Evolutionary conservation across 2,329 filamentous ascomycete species (phyloP).

Genomic region (Trichocomaceae sp.): DNA sequence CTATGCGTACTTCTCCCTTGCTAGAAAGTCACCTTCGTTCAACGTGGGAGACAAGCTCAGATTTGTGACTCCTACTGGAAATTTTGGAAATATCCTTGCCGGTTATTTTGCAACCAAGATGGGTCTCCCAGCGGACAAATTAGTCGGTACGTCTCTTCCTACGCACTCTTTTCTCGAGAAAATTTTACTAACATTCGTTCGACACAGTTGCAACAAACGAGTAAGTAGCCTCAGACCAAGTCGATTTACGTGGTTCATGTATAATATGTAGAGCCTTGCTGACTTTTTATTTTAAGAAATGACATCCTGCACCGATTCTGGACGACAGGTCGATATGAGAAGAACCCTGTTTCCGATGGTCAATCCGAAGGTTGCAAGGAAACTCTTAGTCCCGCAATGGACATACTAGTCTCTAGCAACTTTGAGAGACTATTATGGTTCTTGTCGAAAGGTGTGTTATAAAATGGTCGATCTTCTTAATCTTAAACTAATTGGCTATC

Average conservation of each 20-base stretch:
- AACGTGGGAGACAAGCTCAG: conserved; percentile 56
- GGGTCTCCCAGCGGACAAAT: conserved; percentile 80
- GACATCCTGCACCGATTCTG: conserved; percentile 95
- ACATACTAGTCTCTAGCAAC: conserved; percentile 92
- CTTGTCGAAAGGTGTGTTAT: conserved; percentile 37
- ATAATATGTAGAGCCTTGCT: neutral
- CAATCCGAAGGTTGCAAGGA: conserved; percentile 51
- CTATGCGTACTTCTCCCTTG: conserved; percentile 81
- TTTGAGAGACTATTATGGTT: conserved; percentile 96
- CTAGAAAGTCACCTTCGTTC: conserved; percentile 48
- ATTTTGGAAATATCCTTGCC: conserved; percentile 86
- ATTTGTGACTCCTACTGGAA: conserved; percentile 88
- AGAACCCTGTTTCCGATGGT: conserved; percentile 56
- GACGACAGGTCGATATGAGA: conserved; percentile 83
- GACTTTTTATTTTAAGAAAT: conserved; percentile 44
- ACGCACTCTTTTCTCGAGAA: neutral
- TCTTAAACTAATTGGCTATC: neutral
- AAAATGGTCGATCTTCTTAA: neutral
- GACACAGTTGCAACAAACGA: conserved; percentile 91
- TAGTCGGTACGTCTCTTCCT: conserved; percentile 32
- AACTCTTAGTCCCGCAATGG: conserved; percentile 92
- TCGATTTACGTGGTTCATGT: no score
- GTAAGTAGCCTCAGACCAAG: conserved; percentile 15
- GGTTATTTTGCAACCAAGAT: conserved; percentile 89
- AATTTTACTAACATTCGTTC: neutral